Evolutionary conservation across 495 filamentous ascomycete genomes (phyloP).

Genomic region (Tuber microsphaerosporum): DNA sequence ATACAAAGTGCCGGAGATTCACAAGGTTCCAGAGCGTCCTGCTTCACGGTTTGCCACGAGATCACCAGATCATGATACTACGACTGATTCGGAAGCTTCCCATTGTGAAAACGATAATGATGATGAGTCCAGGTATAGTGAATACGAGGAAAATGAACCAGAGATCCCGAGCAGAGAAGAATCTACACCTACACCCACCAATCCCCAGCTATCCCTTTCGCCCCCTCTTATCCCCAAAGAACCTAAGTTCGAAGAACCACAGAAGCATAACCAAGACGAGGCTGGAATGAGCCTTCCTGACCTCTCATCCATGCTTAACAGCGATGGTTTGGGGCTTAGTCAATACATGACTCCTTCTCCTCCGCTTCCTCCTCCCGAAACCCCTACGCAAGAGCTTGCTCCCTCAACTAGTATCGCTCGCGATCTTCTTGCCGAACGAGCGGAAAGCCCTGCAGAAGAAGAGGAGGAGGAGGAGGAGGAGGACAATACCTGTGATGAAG

Average conservation of each 20-base stretch:
- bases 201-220: constrained; percentile 7
- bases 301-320: constrained; percentile 47
- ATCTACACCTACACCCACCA: constrained; percentile 42
- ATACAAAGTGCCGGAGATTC: constrained; percentile 65
- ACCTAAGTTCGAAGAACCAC: constrained; percentile 41
- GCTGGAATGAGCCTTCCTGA: constrained; percentile 46
- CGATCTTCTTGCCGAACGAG: constrained; percentile 42
- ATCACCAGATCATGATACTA: constrained; percentile 32
- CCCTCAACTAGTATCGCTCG: constrained; percentile 29
- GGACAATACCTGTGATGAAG: constrained; percentile 50
- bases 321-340: constrained; percentile 49
- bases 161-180: constrained; percentile 40
- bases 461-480: constrained; percentile 46
- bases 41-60: constrained; percentile 39
- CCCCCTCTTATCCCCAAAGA: constrained; percentile 21
- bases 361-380: constrained; percentile 39
- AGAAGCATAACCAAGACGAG: constrained; percentile 26
- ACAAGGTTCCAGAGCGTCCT: constrained; percentile 41
- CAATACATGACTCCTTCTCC: constrained; percentile 52
- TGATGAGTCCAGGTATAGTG: constrained; percentile 47
- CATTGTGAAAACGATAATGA: constrained; percentile 49
- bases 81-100: constrained; percentile 38
- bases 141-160: constrained; percentile 44
- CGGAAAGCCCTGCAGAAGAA: constrained; percentile 45
- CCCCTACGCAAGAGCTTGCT: constrained; percentile 22